A percentile compares a stretch with the other conserved stretches of the same genome.
Evolutionary conservation across 75 land plant species (phyloP).

Genomic region (Picea glauca): DNA sequence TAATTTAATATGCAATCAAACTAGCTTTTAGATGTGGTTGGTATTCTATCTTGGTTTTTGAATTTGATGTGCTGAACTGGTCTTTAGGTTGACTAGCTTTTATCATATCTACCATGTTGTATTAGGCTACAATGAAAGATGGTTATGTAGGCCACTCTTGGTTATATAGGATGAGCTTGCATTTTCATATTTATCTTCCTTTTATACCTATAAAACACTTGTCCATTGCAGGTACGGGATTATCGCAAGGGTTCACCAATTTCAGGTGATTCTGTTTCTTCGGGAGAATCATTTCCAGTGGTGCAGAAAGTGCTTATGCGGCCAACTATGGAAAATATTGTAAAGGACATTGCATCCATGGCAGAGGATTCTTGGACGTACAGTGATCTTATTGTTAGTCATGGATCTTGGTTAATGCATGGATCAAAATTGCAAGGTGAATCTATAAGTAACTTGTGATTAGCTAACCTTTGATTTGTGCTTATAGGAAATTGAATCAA

Average conservation of each 20-base stretch:
- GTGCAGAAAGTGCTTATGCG: constrained; percentile 56
- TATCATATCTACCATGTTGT: not conserved
- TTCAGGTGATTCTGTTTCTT: constrained; percentile 24
- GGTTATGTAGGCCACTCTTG: too few relatives aligned
- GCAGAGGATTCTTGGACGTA: constrained; percentile 86
- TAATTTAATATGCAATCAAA: too few relatives aligned
- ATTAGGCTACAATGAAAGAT: not conserved
- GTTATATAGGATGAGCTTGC: too few relatives aligned
- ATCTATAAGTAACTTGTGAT: not conserved
- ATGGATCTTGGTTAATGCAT: constrained; percentile 4
- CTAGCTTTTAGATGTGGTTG: too few relatives aligned
- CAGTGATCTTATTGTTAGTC: constrained; percentile 80
- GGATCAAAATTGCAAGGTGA: constrained; percentile 9
- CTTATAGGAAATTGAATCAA: constrained; percentile 90
- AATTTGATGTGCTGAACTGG: not conserved
- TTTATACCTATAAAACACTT: not conserved
- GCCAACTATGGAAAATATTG: constrained; percentile 82
- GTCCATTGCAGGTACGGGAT: constrained; percentile 73
- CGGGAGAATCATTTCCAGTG: constrained; percentile 35
- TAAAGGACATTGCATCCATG: constrained; percentile 81
- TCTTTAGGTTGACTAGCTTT: not conserved
- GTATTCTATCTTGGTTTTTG: not conserved
- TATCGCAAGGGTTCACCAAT: constrained; percentile 53
- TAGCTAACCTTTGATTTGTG: not conserved
- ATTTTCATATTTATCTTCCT: too few relatives aligned